Evolutionary conservation across 2,329 filamentous ascomycete genomes (phyloP).

Genomic region (Ophiocordyceps sinensis): DNA sequence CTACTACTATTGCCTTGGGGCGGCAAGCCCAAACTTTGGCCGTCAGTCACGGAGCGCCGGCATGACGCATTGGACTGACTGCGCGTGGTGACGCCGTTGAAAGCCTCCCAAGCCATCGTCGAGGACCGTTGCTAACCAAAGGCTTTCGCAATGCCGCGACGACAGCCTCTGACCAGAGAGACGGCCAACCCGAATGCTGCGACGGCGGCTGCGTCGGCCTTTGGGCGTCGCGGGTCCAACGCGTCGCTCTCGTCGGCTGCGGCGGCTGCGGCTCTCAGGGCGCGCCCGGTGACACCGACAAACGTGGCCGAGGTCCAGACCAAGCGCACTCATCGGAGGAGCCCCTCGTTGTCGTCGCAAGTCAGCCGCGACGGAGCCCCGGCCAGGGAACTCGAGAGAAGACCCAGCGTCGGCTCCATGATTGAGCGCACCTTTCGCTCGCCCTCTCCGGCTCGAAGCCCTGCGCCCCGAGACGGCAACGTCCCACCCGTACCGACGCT

Average conservation of each 20-base stretch:
- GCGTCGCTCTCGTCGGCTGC: constrained; percentile 67
- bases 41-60: too few species aligned
- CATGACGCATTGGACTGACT: too few species aligned
- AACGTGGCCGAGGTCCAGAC: constrained; percentile 74
- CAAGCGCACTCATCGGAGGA: constrained; percentile 66
- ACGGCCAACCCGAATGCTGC: constrained; percentile 61
- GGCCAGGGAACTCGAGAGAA: too few species aligned
- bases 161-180: constrained; percentile 46
- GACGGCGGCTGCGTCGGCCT: constrained; percentile 69
- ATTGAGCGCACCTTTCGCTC: constrained; percentile 76
- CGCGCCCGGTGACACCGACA: constrained; percentile 62
- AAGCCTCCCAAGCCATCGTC: too few species aligned
- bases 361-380: constrained; percentile 30
- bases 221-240: constrained; percentile 52
- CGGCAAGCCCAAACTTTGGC: too few species aligned
- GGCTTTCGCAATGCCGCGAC: constrained; percentile 6
- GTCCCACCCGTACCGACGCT: too few species aligned
- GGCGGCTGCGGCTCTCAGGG: constrained; percentile 71
- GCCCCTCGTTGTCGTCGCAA: constrained; percentile 56
- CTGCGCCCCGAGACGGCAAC: constrained; percentile 24
- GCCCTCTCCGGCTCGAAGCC: constrained; percentile 43
- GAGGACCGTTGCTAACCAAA: neutral
- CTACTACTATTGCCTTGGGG: too few species aligned
- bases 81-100: too few species aligned
- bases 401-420: constrained; percentile 69